Conservation (phyloP, 164 flowering plant genomes). For the Buxus sempervirens region DNA sequence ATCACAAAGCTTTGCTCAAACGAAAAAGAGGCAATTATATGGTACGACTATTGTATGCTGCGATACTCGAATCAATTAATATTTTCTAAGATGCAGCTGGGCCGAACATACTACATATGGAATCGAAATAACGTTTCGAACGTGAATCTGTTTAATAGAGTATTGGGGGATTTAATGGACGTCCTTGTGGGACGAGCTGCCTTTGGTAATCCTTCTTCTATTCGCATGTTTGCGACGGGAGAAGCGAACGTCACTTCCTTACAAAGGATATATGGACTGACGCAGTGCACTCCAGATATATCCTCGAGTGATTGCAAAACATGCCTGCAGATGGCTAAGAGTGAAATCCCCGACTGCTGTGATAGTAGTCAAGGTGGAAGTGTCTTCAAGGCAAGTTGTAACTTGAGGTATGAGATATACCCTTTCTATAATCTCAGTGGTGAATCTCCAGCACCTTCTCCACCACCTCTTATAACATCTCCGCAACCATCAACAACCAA, state of each 20-base stretch:
- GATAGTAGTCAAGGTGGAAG: slow-evolving; percentile 1
- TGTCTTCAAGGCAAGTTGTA: slow-evolving; percentile 4
- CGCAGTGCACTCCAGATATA: slow-evolving; percentile 23
- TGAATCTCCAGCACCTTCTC: not conserved
- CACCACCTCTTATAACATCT: not conserved
- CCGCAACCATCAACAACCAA: not conserved
- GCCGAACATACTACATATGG: not conserved
- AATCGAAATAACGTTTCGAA: not conserved
- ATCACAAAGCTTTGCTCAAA: slow-evolving; percentile 14
- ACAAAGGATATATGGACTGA: slow-evolving; percentile 10
- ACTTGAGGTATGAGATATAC: slow-evolving; percentile 11
- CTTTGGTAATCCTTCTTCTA: not conserved
- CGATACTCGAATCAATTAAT: slow-evolving; percentile 19
- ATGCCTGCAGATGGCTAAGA: not conserved
- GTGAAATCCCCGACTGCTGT: not conserved
- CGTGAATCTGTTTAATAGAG: not conserved
- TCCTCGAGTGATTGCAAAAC: not conserved
- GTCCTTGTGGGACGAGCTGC: not conserved
- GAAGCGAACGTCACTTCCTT: not conserved
- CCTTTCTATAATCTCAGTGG: not conserved
- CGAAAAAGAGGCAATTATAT: slow-evolving; percentile 11
- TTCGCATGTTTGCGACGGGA: slow-evolving; percentile 4
- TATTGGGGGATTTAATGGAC: not conserved
- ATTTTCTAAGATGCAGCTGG: not conserved
- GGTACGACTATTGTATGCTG: slow-evolving; percentile 25